These are phyloP conservation scores for Xylogone sp. DNA, from an alignment of 2,329 filamentous ascomycete species.

Conservation along the genomic window DNA sequence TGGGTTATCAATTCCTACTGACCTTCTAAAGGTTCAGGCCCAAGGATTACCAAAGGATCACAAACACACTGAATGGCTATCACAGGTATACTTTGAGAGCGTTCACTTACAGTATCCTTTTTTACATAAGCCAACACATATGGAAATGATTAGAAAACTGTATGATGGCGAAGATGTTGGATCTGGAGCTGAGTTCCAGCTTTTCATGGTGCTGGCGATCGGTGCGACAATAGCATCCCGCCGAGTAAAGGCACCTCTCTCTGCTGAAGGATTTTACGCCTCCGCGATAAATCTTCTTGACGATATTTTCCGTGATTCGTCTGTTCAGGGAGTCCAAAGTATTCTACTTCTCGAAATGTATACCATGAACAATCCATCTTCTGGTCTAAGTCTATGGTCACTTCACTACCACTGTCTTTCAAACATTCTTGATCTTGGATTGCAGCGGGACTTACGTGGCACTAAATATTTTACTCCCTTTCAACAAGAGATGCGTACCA, in stretches of 20 bases:
- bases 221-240: constrained; percentile 41
- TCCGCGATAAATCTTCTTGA: constrained; percentile 44
- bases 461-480: constrained; percentile 40
- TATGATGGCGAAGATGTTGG: constrained; percentile 28
- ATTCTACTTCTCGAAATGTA: constrained; percentile 44
- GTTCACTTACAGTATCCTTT: constrained; percentile 48
- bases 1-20: constrained; percentile 4
- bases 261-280: constrained; percentile 45
- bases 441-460: constrained; percentile 45
- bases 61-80: constrained; percentile 38
- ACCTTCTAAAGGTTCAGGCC: too few relatives aligned
- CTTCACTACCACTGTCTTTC: constrained; percentile 53
- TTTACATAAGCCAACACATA: constrained; percentile 40
- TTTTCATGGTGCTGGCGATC: constrained; percentile 51
- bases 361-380: constrained; percentile 45
- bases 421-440: constrained; percentile 44
- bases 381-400: constrained; percentile 49
- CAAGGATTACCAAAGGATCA: constrained; percentile 27
- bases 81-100: constrained; percentile 43
- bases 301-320: constrained; percentile 43
- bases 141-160: constrained; percentile 29
- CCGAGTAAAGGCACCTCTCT: constrained; percentile 38
- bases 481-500: constrained; percentile 50
- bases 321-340: constrained; percentile 45
- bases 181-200: constrained; percentile 38